phyloP scores from a whole-genome alignment of 2,329 filamentous ascomycete species.

The Sporothrix protearum region DNA sequence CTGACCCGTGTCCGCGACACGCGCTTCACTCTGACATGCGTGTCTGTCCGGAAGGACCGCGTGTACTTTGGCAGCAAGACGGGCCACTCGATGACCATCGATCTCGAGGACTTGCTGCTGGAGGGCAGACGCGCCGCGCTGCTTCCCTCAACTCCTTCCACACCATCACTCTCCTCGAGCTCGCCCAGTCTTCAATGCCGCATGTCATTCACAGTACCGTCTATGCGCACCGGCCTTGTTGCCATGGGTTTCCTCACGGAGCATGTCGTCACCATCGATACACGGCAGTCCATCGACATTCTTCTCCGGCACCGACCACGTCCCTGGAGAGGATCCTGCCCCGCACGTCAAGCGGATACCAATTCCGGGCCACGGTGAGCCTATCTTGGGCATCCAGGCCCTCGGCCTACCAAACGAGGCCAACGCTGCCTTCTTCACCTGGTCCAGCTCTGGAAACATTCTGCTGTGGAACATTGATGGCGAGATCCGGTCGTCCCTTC shows the following conservation, averaged over 20 bases:
- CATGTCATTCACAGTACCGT: conserved; percentile 37
- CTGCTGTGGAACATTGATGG: conserved; percentile 80
- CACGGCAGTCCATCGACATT: conserved; percentile 73
- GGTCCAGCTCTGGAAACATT: conserved; percentile 76
- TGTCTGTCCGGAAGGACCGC: conserved; percentile 56
- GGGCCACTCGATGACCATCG: conserved; percentile 54
- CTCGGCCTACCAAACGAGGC: conserved; percentile 58
- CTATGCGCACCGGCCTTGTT: conserved; percentile 48
- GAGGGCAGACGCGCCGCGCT: conserved; percentile 20
- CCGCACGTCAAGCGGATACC: conserved; percentile 45
- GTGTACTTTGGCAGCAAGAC: conserved; percentile 68
- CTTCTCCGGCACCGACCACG: conserved; percentile 45
- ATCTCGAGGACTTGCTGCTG: conserved; percentile 47
- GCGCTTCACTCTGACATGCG: conserved; percentile 65
- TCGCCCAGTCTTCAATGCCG: conserved; percentile 5
- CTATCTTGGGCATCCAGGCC: conserved; percentile 69
- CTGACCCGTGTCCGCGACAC: conserved; percentile 63
- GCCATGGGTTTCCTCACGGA: conserved; percentile 66
- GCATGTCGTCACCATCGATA: conserved; percentile 71
- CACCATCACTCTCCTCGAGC: conserved; percentile 27
- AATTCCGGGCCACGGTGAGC: conserved; percentile 60
- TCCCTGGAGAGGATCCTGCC: conserved; percentile 41
- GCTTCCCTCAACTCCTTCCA: conserved; percentile 34
- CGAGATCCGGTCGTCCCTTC: conserved; percentile 59
- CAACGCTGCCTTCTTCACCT: conserved; percentile 77